Evolutionary conservation across 1,284 basidiomycete species (phyloP).

Genomic region (Sanghuangporus baumii): DNA sequence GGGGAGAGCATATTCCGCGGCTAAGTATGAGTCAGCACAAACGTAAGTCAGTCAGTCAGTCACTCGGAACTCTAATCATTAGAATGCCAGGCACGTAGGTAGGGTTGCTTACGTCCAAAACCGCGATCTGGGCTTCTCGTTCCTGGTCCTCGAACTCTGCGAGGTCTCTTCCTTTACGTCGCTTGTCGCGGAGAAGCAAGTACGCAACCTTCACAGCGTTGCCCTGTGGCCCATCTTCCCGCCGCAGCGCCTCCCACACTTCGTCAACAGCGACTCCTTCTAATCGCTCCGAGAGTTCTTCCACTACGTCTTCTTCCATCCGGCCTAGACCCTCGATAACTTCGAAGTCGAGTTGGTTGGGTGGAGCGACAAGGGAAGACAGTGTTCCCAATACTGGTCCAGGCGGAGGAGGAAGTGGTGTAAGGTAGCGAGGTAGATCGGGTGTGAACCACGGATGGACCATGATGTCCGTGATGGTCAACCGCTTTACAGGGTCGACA

Average conservation of each 20-base stretch:
- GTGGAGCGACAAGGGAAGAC: slow-evolving; percentile 61
- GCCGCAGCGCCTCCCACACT: slow-evolving; percentile 78
- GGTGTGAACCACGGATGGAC: slow-evolving; percentile 84
- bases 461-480: slow-evolving; percentile 86
- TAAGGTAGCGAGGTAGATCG: slow-evolving; percentile 83
- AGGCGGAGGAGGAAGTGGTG: slow-evolving; percentile 76
- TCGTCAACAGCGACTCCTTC: slow-evolving; percentile 76
- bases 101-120: slow-evolving; percentile 60
- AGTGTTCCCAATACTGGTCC: slow-evolving; percentile 71
- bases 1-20: slow-evolving; percentile 52
- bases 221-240: slow-evolving; percentile 78
- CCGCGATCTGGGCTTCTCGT: slow-evolving; percentile 71
- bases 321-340: slow-evolving; percentile 80
- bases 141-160: slow-evolving; percentile 74
- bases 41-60: too few species aligned
- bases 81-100: too few species aligned
- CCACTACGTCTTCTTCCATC: slow-evolving; percentile 86
- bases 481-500: slow-evolving; percentile 89
- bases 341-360: slow-evolving; percentile 63
- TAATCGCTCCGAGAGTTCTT: slow-evolving; percentile 75
- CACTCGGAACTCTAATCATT: too few species aligned
- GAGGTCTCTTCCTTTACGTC: slow-evolving; percentile 75
- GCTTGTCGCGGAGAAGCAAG: slow-evolving; percentile 87
- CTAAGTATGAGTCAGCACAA: slow-evolving; percentile 29
- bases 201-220: slow-evolving; percentile 98